Evolutionary conservation across 768 basidiomycete genomes (phyloP).

Genomic region (Mycena galopus): DNA sequence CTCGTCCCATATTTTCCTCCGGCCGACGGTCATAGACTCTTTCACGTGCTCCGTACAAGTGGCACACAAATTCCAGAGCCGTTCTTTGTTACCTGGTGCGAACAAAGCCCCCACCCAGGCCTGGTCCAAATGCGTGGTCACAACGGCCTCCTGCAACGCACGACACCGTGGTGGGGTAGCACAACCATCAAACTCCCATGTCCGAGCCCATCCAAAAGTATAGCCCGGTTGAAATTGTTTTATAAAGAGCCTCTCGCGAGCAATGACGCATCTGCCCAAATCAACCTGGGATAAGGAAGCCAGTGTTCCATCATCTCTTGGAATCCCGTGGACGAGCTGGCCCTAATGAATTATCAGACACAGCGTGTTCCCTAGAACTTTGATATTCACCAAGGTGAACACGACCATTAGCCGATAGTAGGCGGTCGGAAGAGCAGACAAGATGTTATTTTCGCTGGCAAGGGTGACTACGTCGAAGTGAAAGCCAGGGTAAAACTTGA

Average conservation of each 20-base stretch:
- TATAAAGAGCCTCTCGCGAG: not conserved
- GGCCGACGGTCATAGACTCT: not conserved
- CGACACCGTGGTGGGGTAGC: not conserved
- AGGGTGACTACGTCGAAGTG: not conserved
- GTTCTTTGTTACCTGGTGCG: not conserved
- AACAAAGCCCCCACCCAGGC: not conserved
- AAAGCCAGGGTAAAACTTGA: not conserved
- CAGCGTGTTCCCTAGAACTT: not conserved
- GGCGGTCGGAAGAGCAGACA: not conserved
- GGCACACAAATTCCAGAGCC: not conserved
- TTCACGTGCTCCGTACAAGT: not conserved
- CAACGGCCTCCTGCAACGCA: not conserved
- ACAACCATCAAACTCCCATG: not conserved
- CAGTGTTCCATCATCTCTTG: not conserved
- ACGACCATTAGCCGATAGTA: not conserved
- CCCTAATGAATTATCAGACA: not conserved
- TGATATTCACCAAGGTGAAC: not conserved
- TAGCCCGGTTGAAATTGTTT: not conserved
- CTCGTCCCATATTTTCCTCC: not conserved
- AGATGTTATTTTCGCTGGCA: not conserved
- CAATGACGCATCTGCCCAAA: not conserved
- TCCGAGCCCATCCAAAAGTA: not conserved
- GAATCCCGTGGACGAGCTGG: not conserved
- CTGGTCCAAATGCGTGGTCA: not conserved
- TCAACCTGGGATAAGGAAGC: not conserved